A percentile compares a stretch with the other conserved stretches of the same genome.
phyloP scores from a whole-genome alignment of 305 asterid genomes.

The Nicotiana rustica region DNA sequence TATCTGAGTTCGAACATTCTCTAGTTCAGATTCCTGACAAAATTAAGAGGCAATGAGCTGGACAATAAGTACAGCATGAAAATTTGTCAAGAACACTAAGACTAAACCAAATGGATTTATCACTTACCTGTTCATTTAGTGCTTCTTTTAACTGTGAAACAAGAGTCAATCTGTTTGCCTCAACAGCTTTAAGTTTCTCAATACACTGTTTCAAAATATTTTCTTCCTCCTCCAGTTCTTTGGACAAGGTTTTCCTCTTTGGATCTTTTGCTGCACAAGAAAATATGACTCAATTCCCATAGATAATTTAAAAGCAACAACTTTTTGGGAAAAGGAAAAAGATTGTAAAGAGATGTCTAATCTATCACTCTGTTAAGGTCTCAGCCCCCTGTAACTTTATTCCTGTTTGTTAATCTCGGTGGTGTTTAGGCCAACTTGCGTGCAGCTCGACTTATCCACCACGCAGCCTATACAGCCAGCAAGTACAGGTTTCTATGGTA shows the following conservation, averaged over 20 bases:
- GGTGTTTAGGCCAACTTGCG: conserved; percentile 1
- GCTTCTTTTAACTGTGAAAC: conserved; percentile 79
- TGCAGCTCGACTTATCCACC: neutral
- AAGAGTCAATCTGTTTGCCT: conserved; percentile 72
- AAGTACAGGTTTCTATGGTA: conserved; percentile 11
- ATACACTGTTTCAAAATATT: conserved; percentile 61
- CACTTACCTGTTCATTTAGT: conserved; percentile 73
- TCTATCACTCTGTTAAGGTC: conserved; percentile 29
- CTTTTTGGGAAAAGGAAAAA: conserved; percentile 30
- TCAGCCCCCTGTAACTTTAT: neutral
- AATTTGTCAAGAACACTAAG: neutral
- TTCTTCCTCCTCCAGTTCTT: conserved; percentile 81
- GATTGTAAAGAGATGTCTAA: conserved; percentile 22
- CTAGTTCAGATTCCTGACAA: conserved; percentile 88
- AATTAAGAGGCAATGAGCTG: conserved; percentile 34
- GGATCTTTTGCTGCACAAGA: conserved; percentile 73
- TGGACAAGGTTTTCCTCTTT: conserved; percentile 63
- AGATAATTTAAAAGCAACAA: neutral
- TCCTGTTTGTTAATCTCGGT: neutral
- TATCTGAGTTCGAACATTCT: conserved; percentile 83
- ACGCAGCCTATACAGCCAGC: neutral
- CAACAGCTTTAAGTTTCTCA: conserved; percentile 74
- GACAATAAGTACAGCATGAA: conserved; percentile 22
- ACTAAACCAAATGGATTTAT: conserved; percentile 14
- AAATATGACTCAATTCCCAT: conserved; percentile 17